Conservation (phyloP, 495 filamentous ascomycete genomes). For the Parathielavia hyrcaniae region DNA sequence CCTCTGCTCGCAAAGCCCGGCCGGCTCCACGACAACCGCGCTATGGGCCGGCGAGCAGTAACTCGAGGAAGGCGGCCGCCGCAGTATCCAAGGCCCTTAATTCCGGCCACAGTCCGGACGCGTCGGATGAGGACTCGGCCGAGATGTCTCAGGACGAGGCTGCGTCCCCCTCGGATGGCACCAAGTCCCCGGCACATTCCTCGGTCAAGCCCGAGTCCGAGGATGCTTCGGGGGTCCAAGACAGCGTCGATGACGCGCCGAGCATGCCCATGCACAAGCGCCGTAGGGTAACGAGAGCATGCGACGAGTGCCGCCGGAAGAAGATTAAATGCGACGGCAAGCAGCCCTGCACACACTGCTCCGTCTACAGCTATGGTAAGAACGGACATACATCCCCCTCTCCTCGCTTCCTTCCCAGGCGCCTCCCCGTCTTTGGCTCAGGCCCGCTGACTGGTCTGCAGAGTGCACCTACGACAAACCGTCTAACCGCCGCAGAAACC, state of each 20-base stretch:
- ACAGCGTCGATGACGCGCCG: conserved; percentile 24
- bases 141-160: conserved; percentile 32
- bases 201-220: conserved; percentile 29
- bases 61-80: conserved; percentile 18
- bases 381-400: conserved; percentile 12
- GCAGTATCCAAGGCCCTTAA: conserved; percentile 11
- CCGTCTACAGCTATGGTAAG: conserved; percentile 96
- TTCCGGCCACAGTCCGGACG: conserved; percentile 23
- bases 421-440: neutral
- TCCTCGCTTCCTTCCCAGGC: neutral
- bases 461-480: conserved; percentile 98
- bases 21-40: conserved; percentile 25
- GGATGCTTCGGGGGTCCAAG: conserved; percentile 18
- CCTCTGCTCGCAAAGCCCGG: conserved; percentile 20
- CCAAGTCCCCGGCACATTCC: conserved; percentile 20
- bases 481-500: conserved; percentile 90
- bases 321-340: conserved; percentile 99
- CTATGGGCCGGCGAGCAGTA: conserved; percentile 18
- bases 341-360: conserved; percentile 96
- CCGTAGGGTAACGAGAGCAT: conserved; percentile 81
- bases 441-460: conserved; percentile 42
- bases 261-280: conserved; percentile 72
- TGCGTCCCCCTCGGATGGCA: conserved; percentile 31
- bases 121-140: conserved; percentile 36
- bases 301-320: conserved; percentile 93